Evolutionary conservation across 352 stramenopile genomes (phyloP), one percentile per base, ranked within the genome.

Genomic region (Pythium graminicola): DNA sequence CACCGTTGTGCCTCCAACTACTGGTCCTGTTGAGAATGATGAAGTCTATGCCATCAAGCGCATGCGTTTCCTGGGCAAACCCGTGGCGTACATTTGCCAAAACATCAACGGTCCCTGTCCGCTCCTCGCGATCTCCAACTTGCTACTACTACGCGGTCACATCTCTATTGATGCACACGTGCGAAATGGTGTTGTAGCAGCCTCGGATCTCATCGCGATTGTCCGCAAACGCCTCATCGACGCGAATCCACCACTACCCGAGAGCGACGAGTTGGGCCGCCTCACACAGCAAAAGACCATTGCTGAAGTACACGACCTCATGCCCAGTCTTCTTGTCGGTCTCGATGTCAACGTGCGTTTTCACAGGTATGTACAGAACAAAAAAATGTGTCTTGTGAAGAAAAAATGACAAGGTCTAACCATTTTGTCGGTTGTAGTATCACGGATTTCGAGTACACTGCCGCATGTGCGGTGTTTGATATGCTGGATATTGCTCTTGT

Each of bases 291-390:
- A 91, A 52, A 90, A 90, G 56, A 93, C 81, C 33, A 67, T 98
- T 9, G 42, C 95, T 29, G 90, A 97, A 54, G 85, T 98, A 2
- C 67, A 95, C 9, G 64, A 82, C 31, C 60, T 98, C 28, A 72
- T 99, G 41, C 96, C 96, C 8, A 90, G 74, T 32, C 79, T 99
- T 26, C 77, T 98, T 38, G 88, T 96, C 56, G 97, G 97, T 0
- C 85, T 99, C 48, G 97, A 99, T 61, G 95, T 99, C 11, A 99
- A 99, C 69, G 92, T 98, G 36, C 92, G 91, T 54, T 99, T 99
- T 64, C 92, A 90, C 29, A 83, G 76, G 55, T 95, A 69, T 47
- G 74, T 62, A 1, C 4, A 26, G 17, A 47, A 38, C 9, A 45
- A 17, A 47, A 19, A 28, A 35, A 53, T 27, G 49, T 32, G 17